Conservation (phyloP, 805 yeast species). For the Sungouiella thailandica region DNA sequence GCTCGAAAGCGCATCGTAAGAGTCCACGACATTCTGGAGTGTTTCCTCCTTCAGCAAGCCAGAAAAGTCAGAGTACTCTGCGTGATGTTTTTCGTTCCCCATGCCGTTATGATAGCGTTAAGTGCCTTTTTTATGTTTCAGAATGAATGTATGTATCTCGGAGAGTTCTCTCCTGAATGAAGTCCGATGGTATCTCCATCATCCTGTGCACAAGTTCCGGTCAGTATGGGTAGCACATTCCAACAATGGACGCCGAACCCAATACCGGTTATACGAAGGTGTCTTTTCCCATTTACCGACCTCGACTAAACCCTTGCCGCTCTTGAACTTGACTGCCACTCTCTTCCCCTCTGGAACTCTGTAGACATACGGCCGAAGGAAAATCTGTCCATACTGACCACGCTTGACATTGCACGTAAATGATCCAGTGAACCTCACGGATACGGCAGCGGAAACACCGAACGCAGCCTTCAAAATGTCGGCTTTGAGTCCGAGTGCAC, state of each 20-base stretch:
- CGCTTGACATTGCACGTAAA: slow-evolving; percentile 7
- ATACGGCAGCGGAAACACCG: slow-evolving; percentile 4
- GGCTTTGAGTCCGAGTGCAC: neutral
- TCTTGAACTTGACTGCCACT: slow-evolving; percentile 1
- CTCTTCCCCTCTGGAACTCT: slow-evolving; percentile 10
- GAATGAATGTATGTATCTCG: neutral
- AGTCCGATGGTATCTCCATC: too few species aligned
- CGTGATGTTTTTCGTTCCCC: slow-evolving; percentile 41
- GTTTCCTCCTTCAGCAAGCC: slow-evolving; percentile 45
- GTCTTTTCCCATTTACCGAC: slow-evolving; percentile 10
- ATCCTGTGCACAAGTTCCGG: neutral
- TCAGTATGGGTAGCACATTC: slow-evolving; percentile 11
- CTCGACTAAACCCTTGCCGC: slow-evolving; percentile 5
- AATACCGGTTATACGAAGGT: slow-evolving; percentile 5
- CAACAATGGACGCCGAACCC: slow-evolving; percentile 8
- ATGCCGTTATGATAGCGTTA: slow-evolving; percentile 4
- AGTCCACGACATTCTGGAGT: slow-evolving; percentile 51
- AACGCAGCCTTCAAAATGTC: slow-evolving; percentile 3
- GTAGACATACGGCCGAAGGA: slow-evolving; percentile 9
- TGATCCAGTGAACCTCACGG: slow-evolving; percentile 10
- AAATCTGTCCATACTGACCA: slow-evolving; percentile 13
- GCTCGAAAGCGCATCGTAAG: slow-evolving; percentile 59
- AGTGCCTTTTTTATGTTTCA: too few species aligned
- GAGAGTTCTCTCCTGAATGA: neutral
- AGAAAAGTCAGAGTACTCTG: slow-evolving; percentile 61